Conservation (phyloP, 192 early-diverging fungal genomes). For the Linderina pennispora region DNA sequence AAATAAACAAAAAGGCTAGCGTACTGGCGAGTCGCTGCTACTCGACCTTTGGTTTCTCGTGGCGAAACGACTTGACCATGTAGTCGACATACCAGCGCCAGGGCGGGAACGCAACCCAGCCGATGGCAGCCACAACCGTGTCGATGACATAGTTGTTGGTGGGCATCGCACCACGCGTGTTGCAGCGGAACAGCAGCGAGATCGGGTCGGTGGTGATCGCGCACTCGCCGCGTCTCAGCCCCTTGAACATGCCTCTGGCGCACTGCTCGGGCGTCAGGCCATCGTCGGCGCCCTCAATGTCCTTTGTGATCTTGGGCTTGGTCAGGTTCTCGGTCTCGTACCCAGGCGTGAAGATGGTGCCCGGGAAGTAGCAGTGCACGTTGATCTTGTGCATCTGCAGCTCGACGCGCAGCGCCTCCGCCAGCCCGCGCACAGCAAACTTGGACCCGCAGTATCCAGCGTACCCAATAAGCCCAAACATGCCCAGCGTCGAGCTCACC, state of each 20-base stretch:
- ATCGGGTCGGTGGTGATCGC: constrained; percentile 35
- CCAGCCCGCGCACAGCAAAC: constrained; percentile 65
- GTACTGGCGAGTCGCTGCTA: too few relatives aligned
- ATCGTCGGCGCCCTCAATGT: constrained; percentile 61
- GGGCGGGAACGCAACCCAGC: constrained; percentile 27
- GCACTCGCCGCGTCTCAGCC: constrained; percentile 34
- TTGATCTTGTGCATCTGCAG: constrained; percentile 55
- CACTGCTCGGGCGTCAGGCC: constrained; percentile 58
- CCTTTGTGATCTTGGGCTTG: constrained; percentile 61
- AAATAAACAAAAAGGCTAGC: neutral
- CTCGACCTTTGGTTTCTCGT: constrained; percentile 4
- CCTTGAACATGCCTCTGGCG: constrained; percentile 28
- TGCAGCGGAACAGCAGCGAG: constrained; percentile 29
- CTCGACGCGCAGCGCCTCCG: constrained; percentile 63
- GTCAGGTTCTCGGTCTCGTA: constrained; percentile 67
- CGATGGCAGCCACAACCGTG: constrained; percentile 15
- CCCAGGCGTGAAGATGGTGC: constrained; percentile 63
- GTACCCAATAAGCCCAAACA: constrained; percentile 66
- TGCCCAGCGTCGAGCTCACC: constrained; percentile 60
- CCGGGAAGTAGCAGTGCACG: constrained; percentile 68
- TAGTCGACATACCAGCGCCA: constrained; percentile 40
- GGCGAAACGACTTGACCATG: constrained; percentile 7
- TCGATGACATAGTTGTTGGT: constrained; percentile 45
- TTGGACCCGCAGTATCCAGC: constrained; percentile 64
- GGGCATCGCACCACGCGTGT: constrained; percentile 30